A percentile compares a stretch with the other conserved stretches of the same genome.
Evolutionary conservation across 2,329 filamentous ascomycete genomes (phyloP).

Genomic region (Elsinoe australis): DNA sequence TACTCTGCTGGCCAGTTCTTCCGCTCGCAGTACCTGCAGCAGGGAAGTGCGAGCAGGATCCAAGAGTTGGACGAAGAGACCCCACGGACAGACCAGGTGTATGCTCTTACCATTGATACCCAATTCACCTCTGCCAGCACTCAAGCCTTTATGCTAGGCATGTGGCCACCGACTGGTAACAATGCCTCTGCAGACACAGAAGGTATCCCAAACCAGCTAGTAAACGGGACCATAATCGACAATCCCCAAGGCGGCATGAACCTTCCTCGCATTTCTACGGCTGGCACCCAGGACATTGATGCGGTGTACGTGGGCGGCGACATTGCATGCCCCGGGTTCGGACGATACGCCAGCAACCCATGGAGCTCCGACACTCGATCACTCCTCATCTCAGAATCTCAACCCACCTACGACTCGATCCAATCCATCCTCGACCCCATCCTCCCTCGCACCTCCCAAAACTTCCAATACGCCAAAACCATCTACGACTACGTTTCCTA

Average conservation of each 20-base stretch:
- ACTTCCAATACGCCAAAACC: slow-evolving; percentile 46
- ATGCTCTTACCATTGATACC: slow-evolving; percentile 41
- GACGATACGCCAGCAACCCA: slow-evolving; percentile 36
- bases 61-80: slow-evolving; percentile 17
- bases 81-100: slow-evolving; percentile 35
- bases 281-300: slow-evolving; percentile 40
- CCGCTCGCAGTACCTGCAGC: slow-evolving; percentile 45
- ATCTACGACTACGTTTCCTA: slow-evolving; percentile 53
- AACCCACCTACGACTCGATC: slow-evolving; percentile 44
- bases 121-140: slow-evolving; percentile 46
- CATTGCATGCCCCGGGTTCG: slow-evolving; percentile 26
- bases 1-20: slow-evolving; percentile 44
- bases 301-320: slow-evolving; percentile 45
- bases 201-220: slow-evolving; percentile 32
- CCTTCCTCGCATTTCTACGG: slow-evolving; percentile 45
- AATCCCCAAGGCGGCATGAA: slow-evolving; percentile 51
- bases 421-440: slow-evolving; percentile 37
- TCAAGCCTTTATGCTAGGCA: slow-evolving; percentile 54
- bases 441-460: slow-evolving; percentile 34
- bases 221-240: slow-evolving; percentile 31
- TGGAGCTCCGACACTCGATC: slow-evolving; percentile 32
- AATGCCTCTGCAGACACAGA: slow-evolving; percentile 26
- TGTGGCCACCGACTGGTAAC: slow-evolving; percentile 48
- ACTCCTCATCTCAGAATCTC: slow-evolving; percentile 35
- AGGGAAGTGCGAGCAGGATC: slow-evolving; percentile 16